A percentile compares a stretch with the other conserved stretches of the same genome.
These are phyloP conservation scores for Conticribra weissflogii DNA, from an alignment of 108 stramenopile genomes.

Conservation along the genomic window DNA sequence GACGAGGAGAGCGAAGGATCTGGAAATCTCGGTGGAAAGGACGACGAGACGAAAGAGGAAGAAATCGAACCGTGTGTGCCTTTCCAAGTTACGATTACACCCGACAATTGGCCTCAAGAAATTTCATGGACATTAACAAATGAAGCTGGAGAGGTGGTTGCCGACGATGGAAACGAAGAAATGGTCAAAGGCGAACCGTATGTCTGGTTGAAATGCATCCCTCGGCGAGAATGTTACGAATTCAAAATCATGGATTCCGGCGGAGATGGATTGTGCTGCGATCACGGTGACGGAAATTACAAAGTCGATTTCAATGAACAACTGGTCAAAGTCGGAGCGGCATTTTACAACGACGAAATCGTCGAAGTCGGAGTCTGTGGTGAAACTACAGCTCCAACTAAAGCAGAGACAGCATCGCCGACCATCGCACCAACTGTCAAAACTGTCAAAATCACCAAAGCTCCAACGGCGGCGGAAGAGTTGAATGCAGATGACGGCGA, in stretches of 20 bases:
- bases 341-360: constrained; percentile 39
- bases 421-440: neutral
- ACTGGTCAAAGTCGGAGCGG: constrained; percentile 29
- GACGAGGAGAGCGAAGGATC: constrained; percentile 12
- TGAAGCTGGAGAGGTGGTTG: constrained; percentile 30
- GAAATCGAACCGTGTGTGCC: constrained; percentile 21
- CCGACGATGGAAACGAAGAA: constrained; percentile 30
- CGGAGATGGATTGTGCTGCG: constrained; percentile 58
- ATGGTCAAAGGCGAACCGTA: constrained; percentile 29
- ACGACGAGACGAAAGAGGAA: neutral
- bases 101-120: constrained; percentile 51
- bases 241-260: constrained; percentile 44
- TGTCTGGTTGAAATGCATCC: constrained; percentile 32
- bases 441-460: neutral
- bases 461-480: too few relatives aligned
- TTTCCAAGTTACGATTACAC: constrained; percentile 39
- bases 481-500: neutral
- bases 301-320: constrained; percentile 34
- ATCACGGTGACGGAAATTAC: constrained; percentile 47
- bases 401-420: neutral
- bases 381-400: constrained; percentile 23
- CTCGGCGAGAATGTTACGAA: constrained; percentile 27
- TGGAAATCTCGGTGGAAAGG: neutral
- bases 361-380: constrained; percentile 39
- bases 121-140: constrained; percentile 36